A percentile compares a stretch with the other conserved stretches of the same genome.
Evolutionary conservation across 164 flowering plant species (phyloP).

Genomic region (Magnolia sinica): DNA sequence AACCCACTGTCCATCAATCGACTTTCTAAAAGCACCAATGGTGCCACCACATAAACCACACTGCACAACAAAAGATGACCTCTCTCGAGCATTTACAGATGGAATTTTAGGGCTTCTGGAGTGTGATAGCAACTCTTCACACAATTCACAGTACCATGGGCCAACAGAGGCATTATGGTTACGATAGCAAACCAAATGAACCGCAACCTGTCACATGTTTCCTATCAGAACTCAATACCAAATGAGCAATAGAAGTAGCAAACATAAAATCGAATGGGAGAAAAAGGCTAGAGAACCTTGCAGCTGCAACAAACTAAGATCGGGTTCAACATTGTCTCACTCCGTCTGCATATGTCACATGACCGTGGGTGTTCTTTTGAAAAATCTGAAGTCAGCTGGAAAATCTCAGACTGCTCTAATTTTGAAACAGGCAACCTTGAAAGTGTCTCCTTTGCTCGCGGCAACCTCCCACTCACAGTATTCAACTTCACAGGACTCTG

Average conservation of each 20-base stretch:
- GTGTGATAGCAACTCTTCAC: conserved; percentile 41
- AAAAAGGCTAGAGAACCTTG: conserved; percentile 54
- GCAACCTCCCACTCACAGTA: conserved; percentile 41
- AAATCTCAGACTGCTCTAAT: conserved; percentile 46
- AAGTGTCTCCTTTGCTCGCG: conserved; percentile 65
- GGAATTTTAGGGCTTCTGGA: not conserved
- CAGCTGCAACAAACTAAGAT: conserved; percentile 77
- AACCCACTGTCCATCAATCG: conserved; percentile 79
- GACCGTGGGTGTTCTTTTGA: conserved; percentile 53
- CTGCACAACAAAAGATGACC: conserved; percentile 44
- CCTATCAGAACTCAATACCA: conserved; percentile 6
- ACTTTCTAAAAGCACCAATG: conserved; percentile 87
- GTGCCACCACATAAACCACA: conserved; percentile 85
- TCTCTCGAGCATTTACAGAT: conserved; percentile 34
- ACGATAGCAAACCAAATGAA: conserved; percentile 87
- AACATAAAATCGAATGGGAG: not conserved
- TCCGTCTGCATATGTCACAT: conserved; percentile 83
- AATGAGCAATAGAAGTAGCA: not conserved
- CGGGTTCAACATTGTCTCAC: conserved; percentile 66
- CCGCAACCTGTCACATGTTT: conserved; percentile 66
- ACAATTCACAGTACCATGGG: conserved; percentile 92
- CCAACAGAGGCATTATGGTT: conserved; percentile 60
- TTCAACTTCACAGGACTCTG: conserved; percentile 45
- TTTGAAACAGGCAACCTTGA: conserved; percentile 50
- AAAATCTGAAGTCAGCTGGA: conserved; percentile 35